These are phyloP conservation scores for Salisapilia sapeloensis DNA, from an alignment of 352 stramenopile genomes.

Conservation along the genomic window DNA sequence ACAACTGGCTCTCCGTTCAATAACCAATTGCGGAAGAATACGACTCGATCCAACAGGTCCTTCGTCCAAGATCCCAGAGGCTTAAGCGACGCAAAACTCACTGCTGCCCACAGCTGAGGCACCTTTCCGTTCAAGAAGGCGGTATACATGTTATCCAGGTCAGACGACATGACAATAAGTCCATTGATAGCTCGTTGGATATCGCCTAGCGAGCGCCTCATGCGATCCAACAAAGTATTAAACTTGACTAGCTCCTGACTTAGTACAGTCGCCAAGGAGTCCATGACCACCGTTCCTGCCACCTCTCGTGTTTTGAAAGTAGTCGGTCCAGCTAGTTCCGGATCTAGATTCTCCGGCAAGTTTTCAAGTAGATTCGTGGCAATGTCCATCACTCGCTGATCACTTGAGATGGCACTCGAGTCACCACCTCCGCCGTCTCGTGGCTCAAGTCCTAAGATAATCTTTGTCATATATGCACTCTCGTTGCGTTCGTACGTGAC, in stretches of 20 bases:
- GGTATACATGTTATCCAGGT: slow-evolving; percentile 94
- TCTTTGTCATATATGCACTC: slow-evolving; percentile 71
- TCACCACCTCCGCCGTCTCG: slow-evolving; percentile 36
- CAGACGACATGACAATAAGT: slow-evolving; percentile 87
- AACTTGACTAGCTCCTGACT: slow-evolving; percentile 91
- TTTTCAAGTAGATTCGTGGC: slow-evolving; percentile 45
- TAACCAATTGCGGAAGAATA: slow-evolving; percentile 88
- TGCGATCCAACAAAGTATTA: slow-evolving; percentile 78
- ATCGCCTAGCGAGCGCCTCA: slow-evolving; percentile 65
- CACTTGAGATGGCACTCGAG: slow-evolving; percentile 52
- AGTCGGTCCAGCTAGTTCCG: slow-evolving; percentile 77
- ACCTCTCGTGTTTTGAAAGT: slow-evolving; percentile 84
- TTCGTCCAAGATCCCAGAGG: slow-evolving; percentile 84
- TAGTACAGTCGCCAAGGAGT: slow-evolving; percentile 86
- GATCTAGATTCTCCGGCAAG: slow-evolving; percentile 37
- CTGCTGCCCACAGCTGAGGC: slow-evolving; percentile 71
- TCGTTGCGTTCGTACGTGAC: slow-evolving; percentile 88
- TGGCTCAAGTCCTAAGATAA: slow-evolving; percentile 83
- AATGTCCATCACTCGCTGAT: slow-evolving; percentile 74
- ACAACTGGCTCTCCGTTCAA: slow-evolving; percentile 76
- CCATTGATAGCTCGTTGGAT: slow-evolving; percentile 74
- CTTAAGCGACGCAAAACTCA: slow-evolving; percentile 89
- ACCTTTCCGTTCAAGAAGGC: slow-evolving; percentile 86
- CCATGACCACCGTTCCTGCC: slow-evolving; percentile 74
- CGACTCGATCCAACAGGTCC: slow-evolving; percentile 76